Conservation (phyloP, 148 eudicot genomes). For the Vaccinium darrowii region DNA sequence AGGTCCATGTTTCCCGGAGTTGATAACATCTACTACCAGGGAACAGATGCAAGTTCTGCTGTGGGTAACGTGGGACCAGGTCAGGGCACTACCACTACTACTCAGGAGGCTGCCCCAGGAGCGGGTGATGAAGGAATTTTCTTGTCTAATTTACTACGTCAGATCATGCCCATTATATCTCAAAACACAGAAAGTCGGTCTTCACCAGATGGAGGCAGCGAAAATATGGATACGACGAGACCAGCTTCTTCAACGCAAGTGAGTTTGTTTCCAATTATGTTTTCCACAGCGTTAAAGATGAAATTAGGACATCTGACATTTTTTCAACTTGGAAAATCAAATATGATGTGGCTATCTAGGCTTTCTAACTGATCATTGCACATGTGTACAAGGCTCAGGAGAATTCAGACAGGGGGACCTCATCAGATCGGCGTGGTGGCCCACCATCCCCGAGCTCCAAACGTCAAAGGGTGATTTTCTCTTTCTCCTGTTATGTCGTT, state of each 20-base stretch:
- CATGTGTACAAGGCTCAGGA: conserved; percentile 32
- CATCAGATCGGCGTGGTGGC: conserved; percentile 25
- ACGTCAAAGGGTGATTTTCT: conserved; percentile 42
- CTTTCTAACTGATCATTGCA: conserved; percentile 8
- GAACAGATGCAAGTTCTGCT: conserved; percentile 18
- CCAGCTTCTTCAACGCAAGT: conserved; percentile 24
- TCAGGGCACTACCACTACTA: conserved; percentile 23
- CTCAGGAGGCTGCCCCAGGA: conserved; percentile 28
- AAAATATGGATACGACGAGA: conserved; percentile 19
- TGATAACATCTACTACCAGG: conserved; percentile 21
- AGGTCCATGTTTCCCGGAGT: conserved; percentile 39
- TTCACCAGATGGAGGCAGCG: conserved; percentile 16
- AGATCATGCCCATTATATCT: conserved; percentile 48
- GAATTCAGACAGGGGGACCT: conserved; percentile 20
- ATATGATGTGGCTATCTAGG: background rate
- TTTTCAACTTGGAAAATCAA: background rate
- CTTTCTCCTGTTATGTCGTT: background rate
- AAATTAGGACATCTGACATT: background rate
- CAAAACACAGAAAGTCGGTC: conserved; percentile 22
- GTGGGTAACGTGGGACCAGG: conserved; percentile 12
- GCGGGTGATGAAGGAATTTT: conserved; percentile 38
- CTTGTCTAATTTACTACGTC: conserved; percentile 47
- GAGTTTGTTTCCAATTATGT: background rate
- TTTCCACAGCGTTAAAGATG: background rate
- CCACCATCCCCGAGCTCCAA: conserved; percentile 34